phyloP scores from a whole-genome alignment of 257 asterid species.

The Mentha longifolia region DNA sequence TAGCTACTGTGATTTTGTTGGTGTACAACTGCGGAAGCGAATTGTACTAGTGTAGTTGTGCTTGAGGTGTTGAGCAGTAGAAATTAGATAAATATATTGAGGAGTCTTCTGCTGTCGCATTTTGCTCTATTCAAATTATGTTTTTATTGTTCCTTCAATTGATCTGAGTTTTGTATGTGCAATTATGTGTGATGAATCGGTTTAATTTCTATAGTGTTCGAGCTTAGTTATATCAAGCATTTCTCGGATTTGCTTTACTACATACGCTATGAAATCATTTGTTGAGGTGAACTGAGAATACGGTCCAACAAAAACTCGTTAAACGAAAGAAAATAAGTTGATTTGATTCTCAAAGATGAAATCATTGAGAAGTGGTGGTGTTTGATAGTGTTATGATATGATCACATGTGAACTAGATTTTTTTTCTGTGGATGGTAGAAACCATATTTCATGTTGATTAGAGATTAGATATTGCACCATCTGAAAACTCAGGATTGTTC shows the following conservation, averaged over 20 bases:
- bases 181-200: not conserved
- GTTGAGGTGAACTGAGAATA: not conserved
- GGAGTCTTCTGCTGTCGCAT: not conserved
- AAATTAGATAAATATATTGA: not conserved
- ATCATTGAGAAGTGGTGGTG: conserved; percentile 27
- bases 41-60: conserved; percentile 20
- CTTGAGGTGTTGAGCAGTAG: not conserved
- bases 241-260: not conserved
- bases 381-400: conserved; percentile 4
- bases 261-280: not conserved
- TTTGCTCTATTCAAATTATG: conserved; percentile 2
- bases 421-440: not conserved
- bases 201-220: not conserved
- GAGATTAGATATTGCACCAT: conserved; percentile 15
- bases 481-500: conserved; percentile 5
- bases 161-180: not conserved
- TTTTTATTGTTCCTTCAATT: not conserved
- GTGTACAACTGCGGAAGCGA: conserved; percentile 31
- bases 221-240: not conserved
- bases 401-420: not conserved
- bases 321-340: conserved; percentile 5
- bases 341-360: conserved; percentile 20
- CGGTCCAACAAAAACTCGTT: conserved; percentile 7
- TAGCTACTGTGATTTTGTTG: conserved; percentile 15
- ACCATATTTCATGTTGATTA: not conserved